Conservation (phyloP, 2,329 filamentous ascomycete genomes). For the Davidsoniella australis region DNA sequence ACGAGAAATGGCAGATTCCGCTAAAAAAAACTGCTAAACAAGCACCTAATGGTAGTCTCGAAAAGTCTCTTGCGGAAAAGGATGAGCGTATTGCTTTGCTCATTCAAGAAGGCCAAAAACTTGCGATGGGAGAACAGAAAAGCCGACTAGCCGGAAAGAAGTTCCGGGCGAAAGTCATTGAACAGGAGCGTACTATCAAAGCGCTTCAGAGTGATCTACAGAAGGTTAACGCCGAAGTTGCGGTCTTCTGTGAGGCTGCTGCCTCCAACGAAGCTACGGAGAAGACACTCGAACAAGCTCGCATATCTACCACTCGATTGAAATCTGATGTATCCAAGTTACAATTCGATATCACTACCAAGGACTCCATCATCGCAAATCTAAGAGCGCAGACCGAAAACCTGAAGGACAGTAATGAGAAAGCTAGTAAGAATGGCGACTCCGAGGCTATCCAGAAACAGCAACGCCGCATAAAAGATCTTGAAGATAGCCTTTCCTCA, state of each 20-base stretch:
- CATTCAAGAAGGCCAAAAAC: constrained; percentile 80
- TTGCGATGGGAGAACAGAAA: constrained; percentile 75
- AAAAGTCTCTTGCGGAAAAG: constrained; percentile 73
- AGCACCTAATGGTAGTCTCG: constrained; percentile 45
- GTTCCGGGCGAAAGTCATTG: constrained; percentile 46
- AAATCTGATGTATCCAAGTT: constrained; percentile 34
- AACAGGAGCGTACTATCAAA: constrained; percentile 46
- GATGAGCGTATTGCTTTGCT: constrained; percentile 79
- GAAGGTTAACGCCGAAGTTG: constrained; percentile 15
- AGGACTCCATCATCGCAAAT: constrained; percentile 47
- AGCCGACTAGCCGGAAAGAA: constrained; percentile 72
- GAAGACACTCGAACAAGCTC: constrained; percentile 23
- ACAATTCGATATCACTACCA: constrained; percentile 44
- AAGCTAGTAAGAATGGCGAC: constrained; percentile 22
- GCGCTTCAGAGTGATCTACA: constrained; percentile 33
- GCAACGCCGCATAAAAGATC: constrained; percentile 30
- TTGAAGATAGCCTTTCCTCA: constrained; percentile 42
- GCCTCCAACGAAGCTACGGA: constrained; percentile 28
- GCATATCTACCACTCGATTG: constrained; percentile 17
- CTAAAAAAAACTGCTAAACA: constrained; percentile 49
- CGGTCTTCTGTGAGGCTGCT: constrained; percentile 10
- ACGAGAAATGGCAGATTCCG: constrained; percentile 58
- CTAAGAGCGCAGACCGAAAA: constrained; percentile 54
- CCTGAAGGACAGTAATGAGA: constrained; percentile 46
- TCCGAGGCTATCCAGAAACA: constrained; percentile 52